Base-by-base conservation (phyloP, 345 rosid species). In the Arabis hirsuta region DNA sequence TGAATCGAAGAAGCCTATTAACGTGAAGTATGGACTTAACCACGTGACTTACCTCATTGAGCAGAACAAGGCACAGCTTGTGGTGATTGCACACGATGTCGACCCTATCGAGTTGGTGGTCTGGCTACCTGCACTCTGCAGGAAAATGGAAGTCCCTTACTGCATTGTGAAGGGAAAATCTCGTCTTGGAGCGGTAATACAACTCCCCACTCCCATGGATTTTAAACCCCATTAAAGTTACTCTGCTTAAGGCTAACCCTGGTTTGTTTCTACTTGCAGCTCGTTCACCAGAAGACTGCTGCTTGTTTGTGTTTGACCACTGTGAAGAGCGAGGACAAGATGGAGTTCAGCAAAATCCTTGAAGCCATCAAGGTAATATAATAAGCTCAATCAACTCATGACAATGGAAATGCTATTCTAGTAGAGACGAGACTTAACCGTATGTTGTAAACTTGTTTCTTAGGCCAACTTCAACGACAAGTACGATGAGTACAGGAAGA, bases 101-200 rank as follows among this genome's bases (percentile, higher is more conserved):
- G 96, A 89, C 63, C 96, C 96, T 0, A 90, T 90, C 11, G 93
- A 90, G 80, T 67, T 90, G 68, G 96, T 90, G 3, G 91, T 90
- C 5, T 90, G 96, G 96, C 72, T 87, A 16, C 96, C 96, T 19
- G 89, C 96, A 8, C 59, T 90, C 43, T 90, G 96, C 73, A 81
- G 96, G 50, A 90, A 90, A 61, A 87, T 90, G 92, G 96, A 90
- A 74, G 86, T 90, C n/a, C 96, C 96, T 1, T 87, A 90, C 81
- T 79, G 90, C 80, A 86, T 90, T 47, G 93, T 90, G 4, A 89
- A 87, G 82, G 90, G 92, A 9, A 89, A 89, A 72, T 73, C 96
- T 11, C 86, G 96, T 6, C 81, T 90, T 71, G 92, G 92, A 84
- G 78, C 89, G 78, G 92, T 86, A 74, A 62, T 14, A 19, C 2